phyloP scores from a whole-genome alignment of 202 grass and related monocot species.

The Musa balbisiana region DNA sequence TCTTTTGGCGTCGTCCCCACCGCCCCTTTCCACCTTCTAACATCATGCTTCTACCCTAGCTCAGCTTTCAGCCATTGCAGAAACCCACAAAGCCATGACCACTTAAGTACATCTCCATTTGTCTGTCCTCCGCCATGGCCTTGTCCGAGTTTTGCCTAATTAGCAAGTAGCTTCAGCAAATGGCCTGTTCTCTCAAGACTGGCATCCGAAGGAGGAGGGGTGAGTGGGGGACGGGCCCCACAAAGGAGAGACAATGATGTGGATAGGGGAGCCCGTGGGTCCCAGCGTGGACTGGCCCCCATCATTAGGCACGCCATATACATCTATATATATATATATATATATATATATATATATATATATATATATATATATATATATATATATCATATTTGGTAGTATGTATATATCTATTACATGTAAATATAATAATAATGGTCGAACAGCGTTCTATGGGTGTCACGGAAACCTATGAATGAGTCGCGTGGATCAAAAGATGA shows the following conservation, averaged over 20 bases:
- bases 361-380: not conserved
- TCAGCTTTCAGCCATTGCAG: not conserved
- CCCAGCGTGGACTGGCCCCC: slow-evolving; percentile 1
- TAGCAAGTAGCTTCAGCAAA: no score
- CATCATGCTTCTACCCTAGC: not conserved
- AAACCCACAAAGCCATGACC: not conserved
- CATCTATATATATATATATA: not conserved
- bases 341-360: not conserved
- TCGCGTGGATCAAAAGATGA: no score
- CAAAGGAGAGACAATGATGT: not conserved
- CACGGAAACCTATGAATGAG: not conserved
- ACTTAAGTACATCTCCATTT: not conserved
- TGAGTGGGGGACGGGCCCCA: not conserved
- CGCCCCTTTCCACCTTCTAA: not conserved
- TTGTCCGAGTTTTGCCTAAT: no score
- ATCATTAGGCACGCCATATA: not conserved
- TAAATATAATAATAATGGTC: not conserved
- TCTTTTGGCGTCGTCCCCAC: not conserved
- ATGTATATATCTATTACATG: no score
- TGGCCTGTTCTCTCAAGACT: no score
- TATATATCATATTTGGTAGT: not conserved
- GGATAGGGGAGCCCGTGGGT: not conserved
- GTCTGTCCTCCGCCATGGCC: no score
- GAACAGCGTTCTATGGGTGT: not conserved
- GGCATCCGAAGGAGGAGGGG: not conserved